Conservation (phyloP, 116 monocot species). For the Trichopus zeylanicus region DNA sequence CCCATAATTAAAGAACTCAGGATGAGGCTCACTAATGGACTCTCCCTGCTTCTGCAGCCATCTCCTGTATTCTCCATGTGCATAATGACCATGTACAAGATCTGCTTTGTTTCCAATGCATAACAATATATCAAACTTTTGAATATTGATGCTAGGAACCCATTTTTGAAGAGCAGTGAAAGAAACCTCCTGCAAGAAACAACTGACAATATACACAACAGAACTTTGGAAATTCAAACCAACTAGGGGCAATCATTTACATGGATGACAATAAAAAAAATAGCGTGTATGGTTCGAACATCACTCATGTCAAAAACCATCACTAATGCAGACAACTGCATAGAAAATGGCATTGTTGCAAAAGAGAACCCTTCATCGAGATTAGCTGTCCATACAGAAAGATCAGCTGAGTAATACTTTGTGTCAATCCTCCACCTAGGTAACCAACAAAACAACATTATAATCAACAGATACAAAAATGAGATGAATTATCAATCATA, state of each 20-base stretch:
- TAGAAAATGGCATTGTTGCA: slow-evolving; percentile 25
- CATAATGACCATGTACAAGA: slow-evolving; percentile 80
- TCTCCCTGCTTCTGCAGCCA: slow-evolving; percentile 51
- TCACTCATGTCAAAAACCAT: slow-evolving; percentile 97
- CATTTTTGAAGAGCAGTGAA: slow-evolving; percentile 62
- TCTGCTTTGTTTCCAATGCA: slow-evolving; percentile 97
- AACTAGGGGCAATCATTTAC: background rate
- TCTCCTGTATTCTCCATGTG: slow-evolving; percentile 77
- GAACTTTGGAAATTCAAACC: background rate
- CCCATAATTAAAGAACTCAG: slow-evolving; percentile 67
- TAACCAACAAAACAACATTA: slow-evolving; percentile 14
- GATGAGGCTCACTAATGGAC: slow-evolving; percentile 46
- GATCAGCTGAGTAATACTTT: slow-evolving; percentile 89
- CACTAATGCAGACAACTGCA: slow-evolving; percentile 66
- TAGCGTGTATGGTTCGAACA: slow-evolving; percentile 27
- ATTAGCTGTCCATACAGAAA: slow-evolving; percentile 81
- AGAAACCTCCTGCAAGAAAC: slow-evolving; percentile 60
- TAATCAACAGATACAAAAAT: slow-evolving; percentile 6
- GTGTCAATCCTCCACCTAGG: slow-evolving; percentile 93
- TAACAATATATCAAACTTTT: slow-evolving; percentile 68
- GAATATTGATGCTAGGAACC: slow-evolving; percentile 51
- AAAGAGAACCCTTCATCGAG: slow-evolving; percentile 58
- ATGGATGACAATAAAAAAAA: slow-evolving; percentile 12
- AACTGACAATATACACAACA: background rate
- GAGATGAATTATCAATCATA: background rate